phyloP scores from a whole-genome alignment of 2,329 filamentous ascomycete species.

The Hymenotorrendiella dingleyae region DNA sequence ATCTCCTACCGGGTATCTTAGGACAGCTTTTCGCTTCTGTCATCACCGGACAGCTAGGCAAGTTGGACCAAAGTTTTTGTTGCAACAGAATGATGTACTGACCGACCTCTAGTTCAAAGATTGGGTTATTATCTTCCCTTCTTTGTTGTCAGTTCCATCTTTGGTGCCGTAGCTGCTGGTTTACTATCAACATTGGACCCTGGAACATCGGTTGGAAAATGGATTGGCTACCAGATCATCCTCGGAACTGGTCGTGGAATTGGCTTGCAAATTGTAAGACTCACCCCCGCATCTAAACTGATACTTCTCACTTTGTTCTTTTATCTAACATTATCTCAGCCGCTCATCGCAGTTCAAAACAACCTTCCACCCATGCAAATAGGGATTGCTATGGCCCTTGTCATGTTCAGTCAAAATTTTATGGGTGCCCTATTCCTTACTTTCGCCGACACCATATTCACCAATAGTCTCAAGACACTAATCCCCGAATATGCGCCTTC shows the following conservation, averaged over 20 bases:
- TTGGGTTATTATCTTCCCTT: constrained; percentile 29
- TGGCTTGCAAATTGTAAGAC: constrained; percentile 14
- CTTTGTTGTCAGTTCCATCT: constrained; percentile 22
- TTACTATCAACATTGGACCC: constrained; percentile 27
- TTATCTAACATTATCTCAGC: neutral
- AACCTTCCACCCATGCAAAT: constrained; percentile 14
- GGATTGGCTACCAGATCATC: constrained; percentile 18
- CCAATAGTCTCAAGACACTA: constrained; percentile 27
- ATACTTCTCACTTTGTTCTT: neutral
- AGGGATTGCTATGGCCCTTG: constrained; percentile 27
- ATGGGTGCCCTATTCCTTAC: constrained; percentile 27
- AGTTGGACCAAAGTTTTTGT: no score
- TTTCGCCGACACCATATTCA: constrained; percentile 11
- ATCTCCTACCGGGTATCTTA: constrained; percentile 20
- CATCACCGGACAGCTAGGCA: constrained; percentile 13
- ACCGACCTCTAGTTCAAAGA: constrained; percentile 32
- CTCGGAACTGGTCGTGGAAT: constrained; percentile 10
- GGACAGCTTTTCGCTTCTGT: constrained; percentile 9
- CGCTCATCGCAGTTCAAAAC: constrained; percentile 11
- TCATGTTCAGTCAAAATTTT: constrained; percentile 31
- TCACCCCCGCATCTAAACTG: constrained; percentile 11
- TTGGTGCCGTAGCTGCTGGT: constrained; percentile 28
- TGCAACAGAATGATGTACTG: no score
- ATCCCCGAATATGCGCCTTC: constrained; percentile 30
- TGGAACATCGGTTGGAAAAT: constrained; percentile 8